Evolutionary conservation across 75 land plant species (phyloP).

Genomic region (Azolla pinnata): DNA sequence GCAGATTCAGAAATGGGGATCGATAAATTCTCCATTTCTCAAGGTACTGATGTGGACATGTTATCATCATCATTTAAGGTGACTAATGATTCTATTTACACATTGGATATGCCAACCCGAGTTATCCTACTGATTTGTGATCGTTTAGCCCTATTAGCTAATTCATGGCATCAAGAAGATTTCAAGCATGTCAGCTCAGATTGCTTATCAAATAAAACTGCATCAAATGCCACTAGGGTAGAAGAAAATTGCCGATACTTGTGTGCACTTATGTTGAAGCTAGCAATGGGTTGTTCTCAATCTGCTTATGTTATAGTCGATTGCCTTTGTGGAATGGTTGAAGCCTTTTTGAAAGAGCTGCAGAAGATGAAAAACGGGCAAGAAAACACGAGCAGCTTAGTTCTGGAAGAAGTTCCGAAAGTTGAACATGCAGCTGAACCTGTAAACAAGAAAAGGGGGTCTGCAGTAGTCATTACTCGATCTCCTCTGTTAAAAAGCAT

Average conservation of each 20-base stretch:
- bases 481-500: not conserved
- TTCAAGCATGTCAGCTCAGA: not conserved
- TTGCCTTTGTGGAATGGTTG: not conserved
- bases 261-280: not conserved
- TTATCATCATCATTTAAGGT: not conserved
- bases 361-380: not conserved
- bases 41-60: not conserved
- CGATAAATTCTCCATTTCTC: too few species aligned
- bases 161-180: not conserved
- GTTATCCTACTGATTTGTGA: slow-evolving; percentile 21
- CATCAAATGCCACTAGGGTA: not conserved
- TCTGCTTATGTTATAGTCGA: not conserved
- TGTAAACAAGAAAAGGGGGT: not conserved
- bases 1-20: not conserved
- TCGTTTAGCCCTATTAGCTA: slow-evolving; percentile 12
- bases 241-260: not conserved
- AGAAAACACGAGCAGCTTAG: not conserved
- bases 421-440: not conserved
- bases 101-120: slow-evolving; percentile 5
- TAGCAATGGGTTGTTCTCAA: not conserved
- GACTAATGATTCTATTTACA: not conserved
- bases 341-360: not conserved
- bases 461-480: not conserved
- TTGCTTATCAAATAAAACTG: not conserved
- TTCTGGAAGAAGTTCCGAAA: not conserved